Evolutionary conservation across 345 rosid genomes (phyloP).

Genomic region (Populus euphratica): DNA sequence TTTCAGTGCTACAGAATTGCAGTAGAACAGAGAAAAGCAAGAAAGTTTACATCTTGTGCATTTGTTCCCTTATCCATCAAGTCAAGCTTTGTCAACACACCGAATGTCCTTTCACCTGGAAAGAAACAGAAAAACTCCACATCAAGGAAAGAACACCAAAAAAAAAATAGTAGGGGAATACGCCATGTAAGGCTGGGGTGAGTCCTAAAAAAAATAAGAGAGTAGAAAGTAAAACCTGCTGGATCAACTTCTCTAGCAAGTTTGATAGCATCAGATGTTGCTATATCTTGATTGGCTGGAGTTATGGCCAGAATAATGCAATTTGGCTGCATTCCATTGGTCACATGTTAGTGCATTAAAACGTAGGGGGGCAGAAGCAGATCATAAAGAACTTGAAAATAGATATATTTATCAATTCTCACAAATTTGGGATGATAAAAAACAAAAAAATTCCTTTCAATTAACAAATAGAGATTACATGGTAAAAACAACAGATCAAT

Average conservation of each 20-base stretch:
- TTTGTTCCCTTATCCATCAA: conserved; percentile 30
- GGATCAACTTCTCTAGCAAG: conserved; percentile 69
- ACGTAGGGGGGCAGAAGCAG: background rate
- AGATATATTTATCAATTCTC: background rate
- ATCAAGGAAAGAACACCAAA: background rate
- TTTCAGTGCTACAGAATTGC: background rate
- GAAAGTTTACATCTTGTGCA: conserved; percentile 23
- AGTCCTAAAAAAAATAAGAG: background rate
- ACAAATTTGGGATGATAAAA: background rate
- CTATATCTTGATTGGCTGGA: conserved; percentile 74
- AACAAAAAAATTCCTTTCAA: background rate
- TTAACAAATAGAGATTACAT: no score
- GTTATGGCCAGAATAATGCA: conserved; percentile 64
- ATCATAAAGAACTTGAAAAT: background rate
- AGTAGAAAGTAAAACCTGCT: conserved; percentile 27
- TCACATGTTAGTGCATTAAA: background rate
- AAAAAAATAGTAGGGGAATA: background rate
- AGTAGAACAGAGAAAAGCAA: background rate
- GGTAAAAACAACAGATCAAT: background rate
- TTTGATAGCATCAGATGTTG: conserved; percentile 71
- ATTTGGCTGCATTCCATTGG: conserved; percentile 40
- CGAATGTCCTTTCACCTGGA: conserved; percentile 29
- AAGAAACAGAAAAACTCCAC: background rate
- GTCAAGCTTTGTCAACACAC: conserved; percentile 32
- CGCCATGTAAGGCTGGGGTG: background rate